Evolutionary conservation across 23 red algal species (phyloP).

Genomic region (Gracilaria domingensis): DNA sequence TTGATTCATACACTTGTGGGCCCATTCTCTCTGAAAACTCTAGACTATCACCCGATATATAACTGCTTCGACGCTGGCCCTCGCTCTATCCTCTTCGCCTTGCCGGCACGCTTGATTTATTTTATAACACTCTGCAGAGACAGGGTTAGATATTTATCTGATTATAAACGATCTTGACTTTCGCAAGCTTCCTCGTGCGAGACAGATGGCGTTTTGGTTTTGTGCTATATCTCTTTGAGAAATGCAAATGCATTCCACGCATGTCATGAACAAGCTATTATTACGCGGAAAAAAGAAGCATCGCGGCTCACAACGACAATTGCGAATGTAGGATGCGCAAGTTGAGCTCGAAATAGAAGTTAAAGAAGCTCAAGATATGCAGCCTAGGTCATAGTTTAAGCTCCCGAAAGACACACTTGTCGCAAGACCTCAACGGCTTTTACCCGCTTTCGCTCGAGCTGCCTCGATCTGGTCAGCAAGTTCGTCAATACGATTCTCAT

Average conservation of each 20-base stretch:
- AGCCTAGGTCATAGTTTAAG: not conserved
- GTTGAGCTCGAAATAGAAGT: not conserved
- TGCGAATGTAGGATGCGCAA: not conserved
- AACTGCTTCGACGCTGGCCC: not conserved
- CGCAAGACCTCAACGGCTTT: not conserved
- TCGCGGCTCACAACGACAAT: not conserved
- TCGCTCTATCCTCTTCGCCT: not conserved
- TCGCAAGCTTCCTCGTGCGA: not conserved
- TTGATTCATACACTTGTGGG: not conserved
- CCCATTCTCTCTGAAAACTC: not conserved
- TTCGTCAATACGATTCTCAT: constrained; percentile 60
- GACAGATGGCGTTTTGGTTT: too few species aligned
- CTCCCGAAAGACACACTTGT: not conserved
- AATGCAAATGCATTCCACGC: too few species aligned
- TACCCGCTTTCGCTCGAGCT: constrained; percentile 34
- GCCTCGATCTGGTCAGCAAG: constrained; percentile 70
- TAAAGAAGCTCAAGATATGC: not conserved
- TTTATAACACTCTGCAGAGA: not conserved
- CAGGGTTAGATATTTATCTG: not conserved
- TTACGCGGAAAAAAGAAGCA: not conserved
- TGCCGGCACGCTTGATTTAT: constrained; percentile 7
- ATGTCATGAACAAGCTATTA: too few species aligned
- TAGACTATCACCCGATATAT: not conserved
- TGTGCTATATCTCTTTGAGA: too few species aligned
- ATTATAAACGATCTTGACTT: not conserved